A percentile compares a stretch with the other conserved stretches of the same genome.
Evolutionary conservation across 2,329 filamentous ascomycete genomes (phyloP).

Genomic region (Beauveria varroae): DNA sequence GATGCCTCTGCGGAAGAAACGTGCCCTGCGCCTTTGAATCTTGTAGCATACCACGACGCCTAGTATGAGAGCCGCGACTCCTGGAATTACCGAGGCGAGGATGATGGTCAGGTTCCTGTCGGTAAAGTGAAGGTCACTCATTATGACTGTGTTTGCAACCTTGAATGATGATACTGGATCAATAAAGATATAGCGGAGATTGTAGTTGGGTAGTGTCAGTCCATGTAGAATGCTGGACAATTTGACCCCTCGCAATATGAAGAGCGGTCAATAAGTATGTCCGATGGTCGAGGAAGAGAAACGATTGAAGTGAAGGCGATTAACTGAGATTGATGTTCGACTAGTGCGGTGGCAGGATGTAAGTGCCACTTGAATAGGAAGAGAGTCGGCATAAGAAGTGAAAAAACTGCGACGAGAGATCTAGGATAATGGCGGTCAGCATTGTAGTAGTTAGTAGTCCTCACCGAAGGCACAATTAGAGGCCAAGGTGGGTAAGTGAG

Average conservation of each 20-base stretch:
- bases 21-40: slow-evolving; percentile 30
- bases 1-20: slow-evolving; percentile 46
- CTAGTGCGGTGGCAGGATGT: neutral
- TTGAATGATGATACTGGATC: neutral
- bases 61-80: slow-evolving; percentile 28
- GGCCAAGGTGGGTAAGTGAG: neutral
- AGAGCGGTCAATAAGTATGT: neutral
- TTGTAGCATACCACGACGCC: slow-evolving; percentile 31
- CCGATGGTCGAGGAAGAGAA: neutral
- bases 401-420: neutral
- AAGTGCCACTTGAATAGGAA: neutral
- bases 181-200: neutral
- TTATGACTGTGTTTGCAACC: neutral
- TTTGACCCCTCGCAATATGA: neutral
- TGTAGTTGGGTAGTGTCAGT: neutral
- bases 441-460: neutral
- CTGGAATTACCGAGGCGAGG: slow-evolving; percentile 44
- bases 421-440: slow-evolving; percentile 6
- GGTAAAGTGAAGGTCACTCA: neutral
- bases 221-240: neutral
- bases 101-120: slow-evolving; percentile 34
- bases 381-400: neutral
- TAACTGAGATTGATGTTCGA: neutral
- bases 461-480: neutral
- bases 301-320: neutral